Conservation (phyloP, 139 green algal genomes). For the Tetradesmus obliquus region DNA sequence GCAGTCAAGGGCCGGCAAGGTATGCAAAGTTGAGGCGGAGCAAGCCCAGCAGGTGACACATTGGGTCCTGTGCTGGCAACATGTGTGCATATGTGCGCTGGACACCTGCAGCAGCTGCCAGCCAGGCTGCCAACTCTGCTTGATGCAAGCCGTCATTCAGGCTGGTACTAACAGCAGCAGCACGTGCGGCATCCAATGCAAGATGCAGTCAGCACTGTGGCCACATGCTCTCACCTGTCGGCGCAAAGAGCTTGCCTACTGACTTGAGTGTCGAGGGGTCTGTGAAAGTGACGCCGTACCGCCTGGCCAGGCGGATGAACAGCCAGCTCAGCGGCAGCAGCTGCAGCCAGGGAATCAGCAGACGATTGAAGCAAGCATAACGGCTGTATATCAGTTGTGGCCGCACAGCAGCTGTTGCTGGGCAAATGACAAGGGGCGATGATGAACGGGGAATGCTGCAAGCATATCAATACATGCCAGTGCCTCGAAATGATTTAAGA, state of each 20-base stretch:
- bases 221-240: slow-evolving; percentile 38
- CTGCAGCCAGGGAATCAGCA: slow-evolving; percentile 32
- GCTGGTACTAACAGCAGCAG: too few species aligned
- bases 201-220: too few species aligned
- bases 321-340: slow-evolving; percentile 46
- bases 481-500: too few species aligned
- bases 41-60: too few species aligned
- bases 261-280: slow-evolving; percentile 34
- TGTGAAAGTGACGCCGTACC: slow-evolving; percentile 42
- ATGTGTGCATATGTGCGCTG: too few species aligned
- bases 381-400: background rate
- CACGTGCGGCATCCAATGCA: too few species aligned
- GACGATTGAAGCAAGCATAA: background rate
- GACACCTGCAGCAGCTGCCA: background rate
- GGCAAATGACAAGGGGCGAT: too few species aligned
- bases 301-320: slow-evolving; percentile 38
- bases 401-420: background rate
- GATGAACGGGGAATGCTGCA: background rate
- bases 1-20: background rate
- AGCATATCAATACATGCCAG: too few species aligned
- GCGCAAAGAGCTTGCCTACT: slow-evolving; percentile 43
- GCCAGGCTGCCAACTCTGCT: background rate
- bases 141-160: too few species aligned
- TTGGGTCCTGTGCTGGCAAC: too few species aligned
- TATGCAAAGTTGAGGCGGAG: too few species aligned